Conservation (phyloP, 345 rosid genomes). For the Combretum micranthum region DNA sequence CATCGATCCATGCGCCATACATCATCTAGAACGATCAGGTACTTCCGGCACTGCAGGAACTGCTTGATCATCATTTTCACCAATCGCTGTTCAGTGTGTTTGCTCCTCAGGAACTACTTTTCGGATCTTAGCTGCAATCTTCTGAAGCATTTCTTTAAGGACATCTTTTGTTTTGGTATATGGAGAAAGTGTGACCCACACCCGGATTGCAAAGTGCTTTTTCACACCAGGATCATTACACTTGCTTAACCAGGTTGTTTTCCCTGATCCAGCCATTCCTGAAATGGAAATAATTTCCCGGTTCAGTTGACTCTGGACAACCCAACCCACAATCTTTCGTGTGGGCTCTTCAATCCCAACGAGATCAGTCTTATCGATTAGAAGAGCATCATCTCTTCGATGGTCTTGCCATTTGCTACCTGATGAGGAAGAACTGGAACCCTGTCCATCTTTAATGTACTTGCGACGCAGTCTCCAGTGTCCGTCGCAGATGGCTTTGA, state of each 20-base stretch:
- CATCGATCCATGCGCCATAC: constrained; percentile 13
- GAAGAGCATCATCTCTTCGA: constrained; percentile 19
- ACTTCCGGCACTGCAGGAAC: background rate
- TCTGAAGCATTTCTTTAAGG: constrained; percentile 11
- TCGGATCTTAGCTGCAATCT: background rate
- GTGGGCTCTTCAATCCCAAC: constrained; percentile 22
- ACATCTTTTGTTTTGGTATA: constrained; percentile 8
- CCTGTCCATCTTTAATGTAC: no score
- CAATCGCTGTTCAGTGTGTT: background rate
- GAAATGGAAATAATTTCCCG: constrained; percentile 15
- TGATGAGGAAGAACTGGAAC: no score
- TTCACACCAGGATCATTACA: constrained; percentile 15
- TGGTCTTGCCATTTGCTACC: no score
- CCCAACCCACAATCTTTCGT: constrained; percentile 5
- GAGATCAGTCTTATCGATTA: constrained; percentile 20
- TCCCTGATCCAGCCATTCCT: constrained; percentile 20
- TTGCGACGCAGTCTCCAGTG: background rate
- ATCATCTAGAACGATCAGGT: constrained; percentile 19
- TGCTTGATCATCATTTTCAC: constrained; percentile 1
- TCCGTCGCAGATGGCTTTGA: background rate
- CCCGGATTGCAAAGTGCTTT: constrained; percentile 8
- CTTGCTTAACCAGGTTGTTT: constrained; percentile 17
- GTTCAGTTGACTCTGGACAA: constrained; percentile 1
- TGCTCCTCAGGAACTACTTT: constrained; percentile 1
- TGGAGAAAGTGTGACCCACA: constrained; percentile 17